Evolutionary conservation across 139 green algal genomes (phyloP).

Genomic region (Bryopsis sp.): DNA sequence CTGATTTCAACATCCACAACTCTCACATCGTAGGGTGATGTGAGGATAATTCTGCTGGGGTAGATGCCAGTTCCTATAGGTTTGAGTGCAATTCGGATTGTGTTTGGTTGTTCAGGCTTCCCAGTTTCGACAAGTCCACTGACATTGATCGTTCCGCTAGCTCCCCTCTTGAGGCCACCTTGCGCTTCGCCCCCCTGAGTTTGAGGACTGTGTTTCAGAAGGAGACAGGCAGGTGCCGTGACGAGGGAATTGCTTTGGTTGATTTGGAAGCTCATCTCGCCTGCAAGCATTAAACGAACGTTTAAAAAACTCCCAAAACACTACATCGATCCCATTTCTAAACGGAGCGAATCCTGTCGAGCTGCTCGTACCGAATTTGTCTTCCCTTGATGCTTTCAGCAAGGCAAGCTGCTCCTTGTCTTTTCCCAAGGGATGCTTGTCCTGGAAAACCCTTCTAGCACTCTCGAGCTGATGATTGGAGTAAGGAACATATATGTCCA

Average conservation of each 20-base stretch:
- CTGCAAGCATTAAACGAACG: constrained; percentile 10
- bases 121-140: neutral
- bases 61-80: constrained; percentile 53
- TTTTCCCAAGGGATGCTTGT: constrained; percentile 62
- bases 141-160: constrained; percentile 4
- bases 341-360: no score
- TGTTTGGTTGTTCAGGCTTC: constrained; percentile 20
- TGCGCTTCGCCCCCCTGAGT: constrained; percentile 19
- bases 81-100: constrained; percentile 35
- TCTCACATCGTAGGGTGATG: constrained; percentile 42
- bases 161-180: neutral
- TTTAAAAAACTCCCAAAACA: neutral
- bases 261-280: constrained; percentile 33
- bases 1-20: constrained; percentile 58
- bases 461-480: constrained; percentile 44
- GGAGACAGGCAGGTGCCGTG: constrained; percentile 8
- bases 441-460: constrained; percentile 50
- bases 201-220: no score
- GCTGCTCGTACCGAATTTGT: neutral
- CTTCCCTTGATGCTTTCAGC: constrained; percentile 20
- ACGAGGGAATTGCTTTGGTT: constrained; percentile 45
- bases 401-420: constrained; percentile 39
- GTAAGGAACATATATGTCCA: constrained; percentile 27
- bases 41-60: constrained; percentile 48
- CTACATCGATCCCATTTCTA: no score